Evolutionary conservation across 2,329 filamentous ascomycete genomes (phyloP).

Genomic region (Emmonsia crescens): DNA sequence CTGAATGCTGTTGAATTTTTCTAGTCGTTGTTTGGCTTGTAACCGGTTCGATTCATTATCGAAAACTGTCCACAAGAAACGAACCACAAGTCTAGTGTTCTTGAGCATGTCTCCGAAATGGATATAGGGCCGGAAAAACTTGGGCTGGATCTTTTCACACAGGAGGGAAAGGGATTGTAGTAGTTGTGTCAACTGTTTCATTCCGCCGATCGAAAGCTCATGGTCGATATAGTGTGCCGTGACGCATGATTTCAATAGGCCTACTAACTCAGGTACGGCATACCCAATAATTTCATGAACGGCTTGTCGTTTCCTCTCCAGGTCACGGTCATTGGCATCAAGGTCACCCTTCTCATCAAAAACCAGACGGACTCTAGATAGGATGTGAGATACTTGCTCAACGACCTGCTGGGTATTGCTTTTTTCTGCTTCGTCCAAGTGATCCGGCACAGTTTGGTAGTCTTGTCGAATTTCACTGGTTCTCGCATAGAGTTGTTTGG

Average conservation of each 20-base stretch:
- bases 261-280: constrained; percentile 7
- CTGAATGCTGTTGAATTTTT: neutral
- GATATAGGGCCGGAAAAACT: neutral
- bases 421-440: neutral
- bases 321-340: neutral
- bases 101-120: constrained; percentile 7
- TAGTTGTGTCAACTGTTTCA: constrained; percentile 8
- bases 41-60: neutral
- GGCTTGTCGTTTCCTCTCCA: neutral
- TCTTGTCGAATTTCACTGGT: neutral
- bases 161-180: constrained; percentile 5
- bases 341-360: neutral
- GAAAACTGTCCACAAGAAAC: constrained; percentile 6
- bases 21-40: neutral
- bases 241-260: constrained; percentile 11
- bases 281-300: constrained; percentile 6
- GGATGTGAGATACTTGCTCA: neutral
- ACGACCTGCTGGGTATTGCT: neutral
- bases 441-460: neutral
- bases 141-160: constrained; percentile 7
- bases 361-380: neutral
- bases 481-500: neutral
- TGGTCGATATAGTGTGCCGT: constrained; percentile 9
- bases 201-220: constrained; percentile 3
- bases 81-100: constrained; percentile 5